Conservation (phyloP, 1,284 basidiomycete species). For the Fomes fomentarius region DNA sequence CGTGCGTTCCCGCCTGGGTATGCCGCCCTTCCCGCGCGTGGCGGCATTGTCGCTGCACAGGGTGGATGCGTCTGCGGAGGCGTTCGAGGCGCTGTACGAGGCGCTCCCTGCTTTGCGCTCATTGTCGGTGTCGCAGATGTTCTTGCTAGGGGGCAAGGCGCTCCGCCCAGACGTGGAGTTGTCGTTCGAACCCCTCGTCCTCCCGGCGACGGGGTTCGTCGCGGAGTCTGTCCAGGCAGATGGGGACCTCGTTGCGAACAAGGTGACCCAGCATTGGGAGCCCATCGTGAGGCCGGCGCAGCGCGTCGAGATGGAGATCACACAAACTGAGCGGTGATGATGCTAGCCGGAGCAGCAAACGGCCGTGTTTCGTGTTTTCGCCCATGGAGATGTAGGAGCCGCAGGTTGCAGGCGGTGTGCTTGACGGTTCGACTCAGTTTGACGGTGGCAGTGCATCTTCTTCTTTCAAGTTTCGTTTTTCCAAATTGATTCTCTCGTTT, state of each 20-base stretch:
- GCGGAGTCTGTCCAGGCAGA: neutral
- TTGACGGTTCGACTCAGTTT: no score
- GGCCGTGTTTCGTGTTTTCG: no score
- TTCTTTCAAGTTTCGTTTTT: no score
- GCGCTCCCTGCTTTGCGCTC: slow-evolving; percentile 12
- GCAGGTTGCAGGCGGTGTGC: neutral
- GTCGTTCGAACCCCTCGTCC: slow-evolving; percentile 8
- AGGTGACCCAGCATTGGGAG: neutral
- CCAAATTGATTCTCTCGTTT: no score
- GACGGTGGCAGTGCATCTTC: no score
- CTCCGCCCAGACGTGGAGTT: slow-evolving; percentile 12
- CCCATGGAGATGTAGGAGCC: neutral
- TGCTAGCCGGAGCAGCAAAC: no score
- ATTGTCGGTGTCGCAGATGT: slow-evolving; percentile 22
- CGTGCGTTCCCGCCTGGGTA: neutral
- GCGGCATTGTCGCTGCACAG: slow-evolving; percentile 8
- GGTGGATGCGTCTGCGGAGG: slow-evolving; percentile 19
- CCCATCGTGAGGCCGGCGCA: neutral
- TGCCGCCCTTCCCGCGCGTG: slow-evolving; percentile 20
- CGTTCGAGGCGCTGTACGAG: slow-evolving; percentile 21
- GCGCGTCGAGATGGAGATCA: no score
- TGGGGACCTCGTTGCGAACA: slow-evolving; percentile 3
- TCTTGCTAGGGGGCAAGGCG: slow-evolving; percentile 14
- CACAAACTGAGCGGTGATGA: no score
- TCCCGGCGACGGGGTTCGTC: neutral